A percentile compares a stretch with the other conserved stretches of the same genome.
phyloP scores from a whole-genome alignment of 1,284 basidiomycete genomes.

The Heterobasidion parviporum region DNA sequence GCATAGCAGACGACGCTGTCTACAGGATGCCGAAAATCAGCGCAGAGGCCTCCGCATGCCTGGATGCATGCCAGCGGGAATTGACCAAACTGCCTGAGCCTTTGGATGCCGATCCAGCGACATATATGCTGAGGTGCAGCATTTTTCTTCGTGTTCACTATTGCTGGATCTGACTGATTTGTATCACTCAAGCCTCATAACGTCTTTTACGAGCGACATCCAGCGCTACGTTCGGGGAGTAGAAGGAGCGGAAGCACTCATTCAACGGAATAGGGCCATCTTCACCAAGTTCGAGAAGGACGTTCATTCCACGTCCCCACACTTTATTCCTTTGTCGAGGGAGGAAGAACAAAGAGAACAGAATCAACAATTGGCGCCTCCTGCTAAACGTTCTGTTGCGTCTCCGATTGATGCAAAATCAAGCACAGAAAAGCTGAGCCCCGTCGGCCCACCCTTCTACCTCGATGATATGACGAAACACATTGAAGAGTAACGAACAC shows the following conservation, averaged over 20 bases:
- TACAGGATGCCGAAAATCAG: constrained; percentile 35
- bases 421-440: not conserved
- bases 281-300: constrained; percentile 26
- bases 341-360: not conserved
- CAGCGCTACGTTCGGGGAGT: constrained; percentile 27
- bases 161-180: not conserved
- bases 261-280: constrained; percentile 24
- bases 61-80: constrained; percentile 26
- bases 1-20: not conserved
- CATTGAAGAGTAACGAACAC: constrained; percentile 21
- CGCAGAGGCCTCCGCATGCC: constrained; percentile 25
- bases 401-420: not conserved
- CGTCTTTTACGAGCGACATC: constrained; percentile 33
- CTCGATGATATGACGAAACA: constrained; percentile 23
- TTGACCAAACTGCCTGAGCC: constrained; percentile 34
- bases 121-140: constrained; percentile 30
- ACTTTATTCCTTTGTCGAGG: constrained; percentile 20
- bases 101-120: constrained; percentile 31
- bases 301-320: constrained; percentile 30
- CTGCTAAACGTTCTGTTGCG: not conserved
- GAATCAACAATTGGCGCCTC: not conserved
- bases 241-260: constrained; percentile 23
- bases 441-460: constrained; percentile 11
- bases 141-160: not conserved
- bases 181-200: constrained; percentile 22